Evolutionary conservation across 768 basidiomycete genomes (phyloP), one percentile per base, ranked within the genome.

Genomic region (Russula emetica): DNA sequence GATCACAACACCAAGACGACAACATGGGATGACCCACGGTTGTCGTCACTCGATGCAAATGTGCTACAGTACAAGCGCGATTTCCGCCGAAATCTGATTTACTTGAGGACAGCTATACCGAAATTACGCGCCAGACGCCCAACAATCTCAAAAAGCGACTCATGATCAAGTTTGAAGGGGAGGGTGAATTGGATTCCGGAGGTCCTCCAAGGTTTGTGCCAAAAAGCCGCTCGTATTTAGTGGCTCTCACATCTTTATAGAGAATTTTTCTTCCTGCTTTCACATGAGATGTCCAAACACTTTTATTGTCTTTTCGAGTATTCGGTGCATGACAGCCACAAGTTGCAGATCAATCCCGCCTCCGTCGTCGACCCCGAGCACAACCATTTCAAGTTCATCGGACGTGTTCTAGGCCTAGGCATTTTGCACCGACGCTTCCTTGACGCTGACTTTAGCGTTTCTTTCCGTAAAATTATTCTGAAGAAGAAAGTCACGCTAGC

Each of bases 1-100:
- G 97, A 99, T 75, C 97, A 99, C 79, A 98, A 98, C 78, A 98
- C 97, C 60, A 98, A 98, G 84, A 99, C 97, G 36, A 98, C 97
- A 34, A 99, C 97, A 1, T 99, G 97, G 97, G 97, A 99, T 74
- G 97, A 99, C 96, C 32, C 96, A 22, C 92, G 97, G 57, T 76
- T 93, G 14, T 97, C 95, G 14, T 92, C 94, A 45, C 80, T 98
- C 66, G 97, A 98, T 74, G 83, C 93, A 50, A 98, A 97, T 70
- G 96, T 98, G 1, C 96, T 96, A 18, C 97, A 99, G 77, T 98
- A 98, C 83, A 98, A 98, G 82, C 94, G 97, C 51, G 97, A 98
- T 80, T 99, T 99, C 82, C 83, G 97, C 70, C 83, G 97, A 77
- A 99, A 99, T 77, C 88, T 99, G 67, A 98, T 32, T 68, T 98